phyloP scores from a whole-genome alignment of 1,284 basidiomycete genomes.

The Omphalotus olearius region DNA sequence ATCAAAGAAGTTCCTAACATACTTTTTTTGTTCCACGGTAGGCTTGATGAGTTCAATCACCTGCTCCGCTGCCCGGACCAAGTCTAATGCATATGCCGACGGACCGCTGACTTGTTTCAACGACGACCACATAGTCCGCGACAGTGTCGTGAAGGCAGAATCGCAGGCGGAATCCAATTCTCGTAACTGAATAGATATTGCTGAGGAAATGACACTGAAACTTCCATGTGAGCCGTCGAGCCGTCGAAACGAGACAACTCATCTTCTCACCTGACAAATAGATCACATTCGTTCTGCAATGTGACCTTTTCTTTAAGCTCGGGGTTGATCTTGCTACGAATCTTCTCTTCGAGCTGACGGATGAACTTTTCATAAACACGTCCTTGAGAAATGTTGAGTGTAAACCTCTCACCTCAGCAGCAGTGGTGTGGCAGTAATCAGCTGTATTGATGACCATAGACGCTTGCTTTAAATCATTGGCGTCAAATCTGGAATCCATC shows the following conservation, averaged over 20 bases:
- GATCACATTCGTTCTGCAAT: constrained; percentile 82
- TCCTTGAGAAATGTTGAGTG: not conserved
- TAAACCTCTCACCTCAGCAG: constrained; percentile 59
- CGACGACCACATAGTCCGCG: constrained; percentile 73
- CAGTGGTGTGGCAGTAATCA: constrained; percentile 94
- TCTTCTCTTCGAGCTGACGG: constrained; percentile 82
- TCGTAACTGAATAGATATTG: constrained; percentile 72
- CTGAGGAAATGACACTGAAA: constrained; percentile 73
- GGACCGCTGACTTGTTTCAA: constrained; percentile 82
- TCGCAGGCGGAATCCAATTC: constrained; percentile 85
- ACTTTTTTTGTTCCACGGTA: constrained; percentile 89
- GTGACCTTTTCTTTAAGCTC: constrained; percentile 77
- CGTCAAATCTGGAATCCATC: constrained; percentile 71
- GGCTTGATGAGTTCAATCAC: constrained; percentile 65
- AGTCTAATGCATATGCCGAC: constrained; percentile 75
- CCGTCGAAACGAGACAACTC: no score
- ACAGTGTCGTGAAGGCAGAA: constrained; percentile 67
- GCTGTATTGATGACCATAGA: constrained; percentile 94
- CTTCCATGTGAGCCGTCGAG: not conserved
- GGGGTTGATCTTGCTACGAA: constrained; percentile 77
- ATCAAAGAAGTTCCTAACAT: constrained; percentile 86
- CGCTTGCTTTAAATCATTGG: constrained; percentile 72
- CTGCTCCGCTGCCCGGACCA: constrained; percentile 62
- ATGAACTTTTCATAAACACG: not conserved
- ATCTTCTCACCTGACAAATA: constrained; percentile 73